A percentile compares a stretch with the other conserved stretches of the same genome.
phyloP scores from a whole-genome alignment of 2,329 filamentous ascomycete genomes.

The Corniculantispora saksenae region DNA sequence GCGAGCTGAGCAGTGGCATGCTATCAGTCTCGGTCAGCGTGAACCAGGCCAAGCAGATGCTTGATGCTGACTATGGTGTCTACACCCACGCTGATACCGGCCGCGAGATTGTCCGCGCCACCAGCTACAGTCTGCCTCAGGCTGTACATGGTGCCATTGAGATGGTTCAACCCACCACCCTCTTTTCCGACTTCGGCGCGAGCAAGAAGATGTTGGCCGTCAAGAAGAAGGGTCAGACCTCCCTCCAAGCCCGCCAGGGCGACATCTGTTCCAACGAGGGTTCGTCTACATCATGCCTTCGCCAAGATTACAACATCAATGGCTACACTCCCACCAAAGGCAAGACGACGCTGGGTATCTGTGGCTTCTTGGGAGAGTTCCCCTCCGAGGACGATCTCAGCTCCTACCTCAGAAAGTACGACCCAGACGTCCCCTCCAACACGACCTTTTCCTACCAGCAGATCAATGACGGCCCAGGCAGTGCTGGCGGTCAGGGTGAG shows the following conservation, averaged over 20 bases:
- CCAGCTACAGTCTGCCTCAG: constrained; percentile 18
- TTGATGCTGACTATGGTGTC: constrained; percentile 18
- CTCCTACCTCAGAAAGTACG: constrained; percentile 13
- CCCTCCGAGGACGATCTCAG: constrained; percentile 4
- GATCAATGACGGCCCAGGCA: constrained; percentile 8
- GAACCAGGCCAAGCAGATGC: constrained; percentile 14
- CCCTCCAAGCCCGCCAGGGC: background rate
- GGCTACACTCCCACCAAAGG: constrained; percentile 5
- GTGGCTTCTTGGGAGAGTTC: constrained; percentile 15
- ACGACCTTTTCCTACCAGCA: background rate
- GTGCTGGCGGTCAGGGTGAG: constrained; percentile 8
- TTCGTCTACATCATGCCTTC: constrained; percentile 13
- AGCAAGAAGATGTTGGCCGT: background rate
- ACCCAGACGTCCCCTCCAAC: constrained; percentile 9
- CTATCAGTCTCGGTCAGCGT: constrained; percentile 3
- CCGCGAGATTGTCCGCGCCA: constrained; percentile 16
- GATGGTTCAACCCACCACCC: constrained; percentile 20
- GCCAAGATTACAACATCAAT: constrained; percentile 16
- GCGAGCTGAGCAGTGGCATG: constrained; percentile 15
- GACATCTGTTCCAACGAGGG: background rate
- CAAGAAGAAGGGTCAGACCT: too few species aligned
- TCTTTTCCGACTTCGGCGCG: constrained; percentile 15
- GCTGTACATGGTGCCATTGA: constrained; percentile 12
- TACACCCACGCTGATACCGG: constrained; percentile 13
- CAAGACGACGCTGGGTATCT: constrained; percentile 9